Conservation (phyloP, 179 eudicot species). For the Dionaea muscipula region DNA sequence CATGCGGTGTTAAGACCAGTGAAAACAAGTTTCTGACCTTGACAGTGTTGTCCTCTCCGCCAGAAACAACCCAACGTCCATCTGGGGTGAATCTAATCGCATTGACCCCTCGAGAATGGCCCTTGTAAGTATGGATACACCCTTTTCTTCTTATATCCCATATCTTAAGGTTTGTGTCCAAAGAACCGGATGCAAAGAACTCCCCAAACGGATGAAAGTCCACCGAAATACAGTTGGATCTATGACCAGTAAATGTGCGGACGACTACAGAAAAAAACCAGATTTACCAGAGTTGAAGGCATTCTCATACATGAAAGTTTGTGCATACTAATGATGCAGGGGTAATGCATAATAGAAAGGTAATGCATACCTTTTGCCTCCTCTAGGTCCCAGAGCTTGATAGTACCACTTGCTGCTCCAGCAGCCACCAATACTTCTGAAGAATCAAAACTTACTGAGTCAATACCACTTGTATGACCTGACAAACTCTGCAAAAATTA, state of each 20-base stretch:
- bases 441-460: slow-evolving; percentile 93
- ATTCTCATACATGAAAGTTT: neutral
- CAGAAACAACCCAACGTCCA: slow-evolving; percentile 99
- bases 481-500: slow-evolving; percentile 64
- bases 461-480: slow-evolving; percentile 96
- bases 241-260: slow-evolving; percentile 91
- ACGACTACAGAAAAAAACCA: slow-evolving; percentile 40
- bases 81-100: slow-evolving; percentile 95
- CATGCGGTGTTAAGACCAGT: neutral
- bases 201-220: slow-evolving; percentile 99
- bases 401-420: slow-evolving; percentile 97
- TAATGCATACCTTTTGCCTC: slow-evolving; percentile 82
- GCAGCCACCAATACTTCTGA: slow-evolving; percentile 95
- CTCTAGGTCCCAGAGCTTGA: slow-evolving; percentile 98
- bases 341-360: neutral
- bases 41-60: slow-evolving; percentile 94
- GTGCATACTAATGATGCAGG: neutral
- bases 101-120: slow-evolving; percentile 95
- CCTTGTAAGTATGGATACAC: slow-evolving; percentile 93
- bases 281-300: slow-evolving; percentile 3
- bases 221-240: slow-evolving; percentile 92
- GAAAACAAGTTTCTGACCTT: slow-evolving; percentile 45
- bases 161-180: slow-evolving; percentile 92
- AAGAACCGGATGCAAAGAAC: slow-evolving; percentile 98
- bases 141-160: slow-evolving; percentile 98